Evolutionary conservation across 2,329 filamentous ascomycete genomes (phyloP), one percentile per base, ranked within the genome.

Genomic region (Fusarium piperis): DNA sequence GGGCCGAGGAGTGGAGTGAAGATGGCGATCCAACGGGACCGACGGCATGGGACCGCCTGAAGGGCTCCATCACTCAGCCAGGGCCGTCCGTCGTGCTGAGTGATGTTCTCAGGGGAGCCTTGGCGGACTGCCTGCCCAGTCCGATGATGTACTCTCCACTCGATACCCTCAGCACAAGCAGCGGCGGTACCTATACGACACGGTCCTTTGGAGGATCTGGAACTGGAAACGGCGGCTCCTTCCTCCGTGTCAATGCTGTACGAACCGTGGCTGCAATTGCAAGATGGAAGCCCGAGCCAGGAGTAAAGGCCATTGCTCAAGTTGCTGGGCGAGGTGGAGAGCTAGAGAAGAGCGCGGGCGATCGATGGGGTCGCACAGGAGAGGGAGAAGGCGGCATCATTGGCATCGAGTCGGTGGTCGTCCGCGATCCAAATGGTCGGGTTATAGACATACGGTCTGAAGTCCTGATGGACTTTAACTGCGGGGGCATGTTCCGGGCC

Each of bases 381-480:
- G 94, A 97, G 78, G 94, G 94, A 0, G 89, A 93, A 77, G 94
- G 94, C 1, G 94, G 94, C 0, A 92, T 97, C 55, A 97, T 97
- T 74, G 94, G 93, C 0, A 92, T 95, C 51, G 92, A 94, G 76
- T 80, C 88, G 23, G 84, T 84, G 0, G 80, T 88, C 2, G 82
- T 86, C 12, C 78, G 80, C 3, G 83, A 87, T 65, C 80, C 72
- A 4, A 75, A 82, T n/a, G 85, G 85, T 0, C 72, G 72, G n/a
- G 74, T 84, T 6, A 77, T 86, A 2, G 81, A 82, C 2, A 79
- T 80, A 2, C 76, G 82, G 15, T 83, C 83, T 2, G 84, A 87
- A 58, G 85, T 97, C 7, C 82, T 95, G 16, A 92, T 91, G 79
- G 93, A 95, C 74, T 94, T 91, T 79, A 97, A 97, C 78, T 96